Evolutionary conservation across 495 filamentous ascomycete species (phyloP).

Genomic region (Annulohypoxylon moriforme): DNA sequence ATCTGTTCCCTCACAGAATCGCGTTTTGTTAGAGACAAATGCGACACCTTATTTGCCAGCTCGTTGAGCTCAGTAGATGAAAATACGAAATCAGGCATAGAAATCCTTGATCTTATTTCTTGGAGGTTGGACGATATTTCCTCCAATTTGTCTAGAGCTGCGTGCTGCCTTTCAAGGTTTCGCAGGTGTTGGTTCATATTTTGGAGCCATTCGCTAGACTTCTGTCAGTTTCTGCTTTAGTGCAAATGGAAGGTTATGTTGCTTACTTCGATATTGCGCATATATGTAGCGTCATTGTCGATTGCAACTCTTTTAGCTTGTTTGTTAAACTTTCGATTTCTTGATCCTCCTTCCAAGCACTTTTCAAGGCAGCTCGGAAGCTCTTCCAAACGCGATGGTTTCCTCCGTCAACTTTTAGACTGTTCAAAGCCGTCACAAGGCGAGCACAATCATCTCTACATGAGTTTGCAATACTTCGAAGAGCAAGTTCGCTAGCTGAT

Average conservation of each 20-base stretch:
- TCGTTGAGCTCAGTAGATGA: neutral
- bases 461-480: neutral
- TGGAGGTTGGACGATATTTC: neutral
- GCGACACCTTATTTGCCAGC: neutral
- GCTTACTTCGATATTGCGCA: slow-evolving; percentile 2
- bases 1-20: neutral
- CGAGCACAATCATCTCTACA: neutral
- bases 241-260: neutral
- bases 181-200: neutral
- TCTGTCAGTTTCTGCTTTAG: neutral
- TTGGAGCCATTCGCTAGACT: neutral
- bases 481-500: neutral
- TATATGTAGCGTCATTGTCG: neutral
- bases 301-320: neutral
- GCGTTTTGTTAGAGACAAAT: neutral
- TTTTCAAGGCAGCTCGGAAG: neutral
- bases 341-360: slow-evolving; percentile 1
- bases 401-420: neutral
- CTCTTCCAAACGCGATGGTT: neutral
- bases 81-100: neutral
- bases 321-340: neutral
- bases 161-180: neutral
- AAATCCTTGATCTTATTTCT: neutral
- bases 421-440: neutral
- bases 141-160: neutral